Percentiles rank a stretch among this genome's conserved stretches.
phyloP scores from a whole-genome alignment of 2,329 filamentous ascomycete genomes.

The Huntiella bhutanensis region DNA sequence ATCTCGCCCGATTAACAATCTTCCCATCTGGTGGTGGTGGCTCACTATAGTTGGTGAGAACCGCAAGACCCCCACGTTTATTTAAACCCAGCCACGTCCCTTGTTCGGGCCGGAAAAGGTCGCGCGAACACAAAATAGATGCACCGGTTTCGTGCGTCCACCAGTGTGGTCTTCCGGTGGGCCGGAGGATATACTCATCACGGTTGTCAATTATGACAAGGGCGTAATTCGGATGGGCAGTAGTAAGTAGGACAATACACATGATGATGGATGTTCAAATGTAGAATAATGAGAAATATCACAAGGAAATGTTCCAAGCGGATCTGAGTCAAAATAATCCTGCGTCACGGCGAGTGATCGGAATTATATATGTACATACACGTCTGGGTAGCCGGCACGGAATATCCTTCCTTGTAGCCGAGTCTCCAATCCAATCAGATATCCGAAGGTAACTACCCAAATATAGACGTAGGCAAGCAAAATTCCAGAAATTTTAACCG shows the following conservation, averaged over 20 bases:
- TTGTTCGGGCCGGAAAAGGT: conserved; percentile 40
- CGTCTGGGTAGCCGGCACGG: too few species aligned
- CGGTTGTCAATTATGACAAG: conserved; percentile 62
- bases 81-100: conserved; percentile 50
- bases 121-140: conserved; percentile 38
- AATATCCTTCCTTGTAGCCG: too few species aligned
- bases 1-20: conserved; percentile 33
- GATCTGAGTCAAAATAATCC: too few species aligned
- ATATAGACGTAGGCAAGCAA: too few species aligned
- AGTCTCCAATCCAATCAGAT: too few species aligned
- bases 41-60: conserved; percentile 50
- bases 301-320: too few species aligned
- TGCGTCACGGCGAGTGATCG: too few species aligned
- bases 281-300: not conserved
- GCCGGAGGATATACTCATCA: conserved; percentile 51
- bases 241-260: conserved; percentile 64
- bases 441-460: too few species aligned
- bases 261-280: conserved; percentile 24
- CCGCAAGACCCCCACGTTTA: conserved; percentile 38
- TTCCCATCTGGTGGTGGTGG: conserved; percentile 27
- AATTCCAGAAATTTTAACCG: too few species aligned
- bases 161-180: conserved; percentile 45
- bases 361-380: too few species aligned
- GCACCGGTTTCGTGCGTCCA: conserved; percentile 31
- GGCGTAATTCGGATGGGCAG: conserved; percentile 54